Conservation (phyloP, 345 rosid species). For the Alliaria petiolata region DNA sequence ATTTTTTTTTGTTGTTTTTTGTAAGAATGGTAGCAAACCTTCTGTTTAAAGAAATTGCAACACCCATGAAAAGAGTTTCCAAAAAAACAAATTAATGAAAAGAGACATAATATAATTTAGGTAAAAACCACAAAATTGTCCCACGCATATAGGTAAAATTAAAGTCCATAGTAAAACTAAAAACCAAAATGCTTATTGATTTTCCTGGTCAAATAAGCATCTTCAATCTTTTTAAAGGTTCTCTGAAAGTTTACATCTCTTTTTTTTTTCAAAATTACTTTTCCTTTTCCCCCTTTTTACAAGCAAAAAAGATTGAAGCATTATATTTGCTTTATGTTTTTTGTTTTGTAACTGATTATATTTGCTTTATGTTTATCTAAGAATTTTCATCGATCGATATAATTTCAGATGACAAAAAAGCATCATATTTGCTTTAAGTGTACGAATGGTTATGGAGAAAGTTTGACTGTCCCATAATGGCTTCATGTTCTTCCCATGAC, state of each 20-base stretch:
- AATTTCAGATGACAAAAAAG: not conserved
- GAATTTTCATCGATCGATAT: too few species aligned
- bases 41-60: not conserved
- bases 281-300: not conserved
- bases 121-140: not conserved
- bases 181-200: not conserved
- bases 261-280: not conserved
- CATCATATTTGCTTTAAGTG: slow-evolving; percentile 11
- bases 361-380: not conserved
- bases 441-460: slow-evolving; percentile 13
- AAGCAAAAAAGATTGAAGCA: not conserved
- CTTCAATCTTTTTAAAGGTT: slow-evolving; percentile 3
- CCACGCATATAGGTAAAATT: not conserved
- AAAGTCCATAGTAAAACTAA: not conserved
- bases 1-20: too few species aligned
- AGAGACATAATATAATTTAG: not conserved
- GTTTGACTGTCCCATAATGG: slow-evolving; percentile 24
- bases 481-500: slow-evolving; percentile 4
- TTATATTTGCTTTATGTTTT: slow-evolving; percentile 1
- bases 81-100: not conserved
- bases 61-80: not conserved
- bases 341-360: too few species aligned
- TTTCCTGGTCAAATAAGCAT: slow-evolving; percentile 24
- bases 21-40: not conserved
- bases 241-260: not conserved